Percentiles rank a stretch among this genome's conserved stretches.
Evolutionary conservation across 768 basidiomycete genomes (phyloP).

Genomic region (Russula sp.): DNA sequence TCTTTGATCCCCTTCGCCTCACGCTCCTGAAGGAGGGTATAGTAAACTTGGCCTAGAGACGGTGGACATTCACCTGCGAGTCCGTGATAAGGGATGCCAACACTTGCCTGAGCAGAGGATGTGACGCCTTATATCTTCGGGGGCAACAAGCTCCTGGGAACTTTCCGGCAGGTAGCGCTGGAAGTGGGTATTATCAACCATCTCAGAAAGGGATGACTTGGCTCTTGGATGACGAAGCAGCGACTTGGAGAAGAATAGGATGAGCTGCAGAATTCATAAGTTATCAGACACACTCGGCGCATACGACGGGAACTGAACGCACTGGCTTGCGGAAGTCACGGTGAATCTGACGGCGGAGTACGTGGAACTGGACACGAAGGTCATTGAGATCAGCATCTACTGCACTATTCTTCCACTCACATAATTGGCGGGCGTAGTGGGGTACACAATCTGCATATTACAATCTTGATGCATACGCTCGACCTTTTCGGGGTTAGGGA

Average conservation of each 20-base stretch:
- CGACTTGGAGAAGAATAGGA: constrained; percentile 96
- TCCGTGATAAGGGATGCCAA: neutral
- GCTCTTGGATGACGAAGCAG: constrained; percentile 93
- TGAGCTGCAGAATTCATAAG: constrained; percentile 45
- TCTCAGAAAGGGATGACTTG: constrained; percentile 79
- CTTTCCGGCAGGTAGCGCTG: constrained; percentile 90
- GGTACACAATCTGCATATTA: constrained; percentile 99
- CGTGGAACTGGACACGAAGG: constrained; percentile 67
- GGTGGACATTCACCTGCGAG: neutral
- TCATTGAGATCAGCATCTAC: constrained; percentile 17
- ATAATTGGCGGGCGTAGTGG: constrained; percentile 95
- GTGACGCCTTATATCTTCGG: constrained; percentile 87
- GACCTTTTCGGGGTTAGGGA: constrained; percentile 82
- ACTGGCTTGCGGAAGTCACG: constrained; percentile 98
- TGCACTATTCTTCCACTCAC: constrained; percentile 35
- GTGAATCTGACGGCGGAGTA: constrained; percentile 92
- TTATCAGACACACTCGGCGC: neutral
- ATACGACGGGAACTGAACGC: constrained; percentile 26
- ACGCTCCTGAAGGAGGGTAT: constrained; percentile 81
- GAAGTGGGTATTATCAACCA: constrained; percentile 87
- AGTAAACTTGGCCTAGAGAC: constrained; percentile 83
- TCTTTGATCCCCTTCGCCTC: constrained; percentile 88
- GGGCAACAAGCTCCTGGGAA: constrained; percentile 61
- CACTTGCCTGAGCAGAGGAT: constrained; percentile 75
- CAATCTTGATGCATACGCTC: constrained; percentile 98